phyloP scores from a whole-genome alignment of 140 eudicot species.

The Erigeron philadelphicus region DNA sequence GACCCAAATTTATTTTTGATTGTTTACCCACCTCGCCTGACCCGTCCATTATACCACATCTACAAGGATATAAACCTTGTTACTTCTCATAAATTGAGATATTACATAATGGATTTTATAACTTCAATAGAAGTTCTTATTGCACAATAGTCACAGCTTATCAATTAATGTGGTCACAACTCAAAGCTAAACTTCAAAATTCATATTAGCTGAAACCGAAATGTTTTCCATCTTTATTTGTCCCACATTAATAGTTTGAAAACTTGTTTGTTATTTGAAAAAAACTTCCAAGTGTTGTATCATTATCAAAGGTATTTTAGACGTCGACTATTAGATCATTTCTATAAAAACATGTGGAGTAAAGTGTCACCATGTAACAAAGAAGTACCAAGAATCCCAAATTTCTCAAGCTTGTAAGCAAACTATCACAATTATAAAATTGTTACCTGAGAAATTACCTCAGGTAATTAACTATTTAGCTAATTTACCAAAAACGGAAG shows the following conservation, averaged over 20 bases:
- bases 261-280: background rate
- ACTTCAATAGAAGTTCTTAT: background rate
- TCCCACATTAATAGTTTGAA: background rate
- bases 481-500: too few relatives aligned
- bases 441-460: too few relatives aligned
- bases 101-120: too few relatives aligned
- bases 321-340: background rate
- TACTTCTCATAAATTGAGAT: background rate
- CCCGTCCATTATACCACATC: conserved; percentile 1
- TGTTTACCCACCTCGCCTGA: background rate
- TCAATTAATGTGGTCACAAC: background rate
- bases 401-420: too few relatives aligned
- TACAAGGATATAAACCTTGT: background rate
- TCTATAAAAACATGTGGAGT: background rate
- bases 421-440: too few relatives aligned
- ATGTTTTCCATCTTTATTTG: background rate
- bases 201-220: background rate
- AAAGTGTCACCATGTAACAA: too few relatives aligned
- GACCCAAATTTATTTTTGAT: background rate
- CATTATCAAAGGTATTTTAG: conserved; percentile 9
- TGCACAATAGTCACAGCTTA: background rate
- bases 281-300: background rate
- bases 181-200: too few relatives aligned
- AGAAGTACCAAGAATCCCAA: too few relatives aligned
- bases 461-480: too few relatives aligned